Evolutionary conservation across 2,329 filamentous ascomycete genomes (phyloP).

Genomic region (Colletotrichum sp.): DNA sequence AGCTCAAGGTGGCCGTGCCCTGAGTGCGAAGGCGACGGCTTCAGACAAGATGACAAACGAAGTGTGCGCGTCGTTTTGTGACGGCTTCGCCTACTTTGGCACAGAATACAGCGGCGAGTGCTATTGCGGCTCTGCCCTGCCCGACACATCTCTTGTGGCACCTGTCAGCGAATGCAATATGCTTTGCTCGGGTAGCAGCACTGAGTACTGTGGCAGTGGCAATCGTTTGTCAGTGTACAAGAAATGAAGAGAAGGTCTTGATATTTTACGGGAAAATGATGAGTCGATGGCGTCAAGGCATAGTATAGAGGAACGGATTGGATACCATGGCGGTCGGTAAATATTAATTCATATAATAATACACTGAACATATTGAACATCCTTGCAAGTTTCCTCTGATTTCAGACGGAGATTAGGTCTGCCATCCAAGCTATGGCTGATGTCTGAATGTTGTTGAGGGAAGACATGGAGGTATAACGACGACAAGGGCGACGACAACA

Average conservation of each 20-base stretch:
- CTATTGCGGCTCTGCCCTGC: conserved; percentile 38
- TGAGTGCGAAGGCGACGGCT: conserved; percentile 27
- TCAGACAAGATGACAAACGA: conserved; percentile 36
- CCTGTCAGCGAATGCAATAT: conserved; percentile 41
- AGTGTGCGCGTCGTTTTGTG: conserved; percentile 35
- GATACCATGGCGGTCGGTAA: background rate
- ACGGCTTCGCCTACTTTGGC: conserved; percentile 35
- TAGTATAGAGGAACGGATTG: background rate
- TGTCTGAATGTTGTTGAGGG: background rate
- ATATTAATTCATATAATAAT: background rate
- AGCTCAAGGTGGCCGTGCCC: conserved; percentile 33
- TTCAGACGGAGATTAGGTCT: background rate
- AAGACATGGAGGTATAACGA: background rate
- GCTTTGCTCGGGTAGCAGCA: conserved; percentile 40
- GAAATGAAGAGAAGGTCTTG: conserved; percentile 16
- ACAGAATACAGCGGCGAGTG: conserved; percentile 43
- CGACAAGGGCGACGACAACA: too few species aligned
- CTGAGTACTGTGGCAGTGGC: conserved; percentile 44
- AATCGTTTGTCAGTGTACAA: conserved; percentile 41
- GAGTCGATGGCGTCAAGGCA: background rate
- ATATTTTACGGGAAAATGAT: background rate
- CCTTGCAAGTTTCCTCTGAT: too few species aligned
- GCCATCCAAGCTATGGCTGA: background rate
- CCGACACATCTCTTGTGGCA: conserved; percentile 30
- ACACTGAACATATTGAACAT: background rate